These are phyloP conservation scores for Yarrowia sp. DNA, from an alignment of 805 yeast species.

Conservation along the genomic window DNA sequence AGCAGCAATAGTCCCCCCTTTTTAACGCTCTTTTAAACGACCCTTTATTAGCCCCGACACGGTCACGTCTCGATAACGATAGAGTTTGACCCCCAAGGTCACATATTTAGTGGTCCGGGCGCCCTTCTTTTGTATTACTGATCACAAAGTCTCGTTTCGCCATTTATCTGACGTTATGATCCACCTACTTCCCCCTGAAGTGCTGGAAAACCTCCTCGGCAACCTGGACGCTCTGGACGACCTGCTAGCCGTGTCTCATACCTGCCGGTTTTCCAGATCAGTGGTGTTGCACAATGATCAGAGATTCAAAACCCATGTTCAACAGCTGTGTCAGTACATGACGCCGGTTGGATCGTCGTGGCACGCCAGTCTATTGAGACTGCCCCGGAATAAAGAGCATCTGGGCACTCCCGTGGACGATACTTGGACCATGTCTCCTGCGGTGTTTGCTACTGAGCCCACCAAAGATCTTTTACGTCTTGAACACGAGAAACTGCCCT, in stretches of 20 bases:
- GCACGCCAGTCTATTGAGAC: conserved; percentile 17
- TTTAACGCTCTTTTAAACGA: background rate
- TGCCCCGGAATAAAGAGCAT: conserved; percentile 1
- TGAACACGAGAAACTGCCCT: background rate
- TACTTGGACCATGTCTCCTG: conserved; percentile 35
- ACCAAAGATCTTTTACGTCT: conserved; percentile 16
- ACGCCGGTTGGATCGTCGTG: conserved; percentile 16
- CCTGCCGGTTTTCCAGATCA: conserved; percentile 11
- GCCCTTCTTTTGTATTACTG: background rate
- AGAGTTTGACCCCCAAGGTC: conserved; percentile 38
- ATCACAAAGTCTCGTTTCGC: background rate
- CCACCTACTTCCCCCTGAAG: conserved; percentile 30
- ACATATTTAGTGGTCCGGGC: conserved; percentile 1
- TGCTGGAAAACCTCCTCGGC: conserved; percentile 8
- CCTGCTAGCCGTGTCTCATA: conserved; percentile 29
- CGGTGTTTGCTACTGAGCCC: conserved; percentile 27
- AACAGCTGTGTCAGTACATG: conserved; percentile 31
- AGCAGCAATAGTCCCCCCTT: background rate
- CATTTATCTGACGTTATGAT: conserved; percentile 8
- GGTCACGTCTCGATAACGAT: conserved; percentile 34
- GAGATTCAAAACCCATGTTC: conserved; percentile 24
- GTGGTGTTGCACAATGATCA: conserved; percentile 27
- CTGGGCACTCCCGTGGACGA: conserved; percentile 31
- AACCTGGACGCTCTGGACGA: conserved; percentile 7
- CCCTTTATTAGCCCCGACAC: conserved; percentile 20